A percentile compares a stretch with the other conserved stretches of the same genome.
phyloP scores from a whole-genome alignment of 2,329 filamentous ascomycete genomes.

The Emericellopsis atlantica region DNA sequence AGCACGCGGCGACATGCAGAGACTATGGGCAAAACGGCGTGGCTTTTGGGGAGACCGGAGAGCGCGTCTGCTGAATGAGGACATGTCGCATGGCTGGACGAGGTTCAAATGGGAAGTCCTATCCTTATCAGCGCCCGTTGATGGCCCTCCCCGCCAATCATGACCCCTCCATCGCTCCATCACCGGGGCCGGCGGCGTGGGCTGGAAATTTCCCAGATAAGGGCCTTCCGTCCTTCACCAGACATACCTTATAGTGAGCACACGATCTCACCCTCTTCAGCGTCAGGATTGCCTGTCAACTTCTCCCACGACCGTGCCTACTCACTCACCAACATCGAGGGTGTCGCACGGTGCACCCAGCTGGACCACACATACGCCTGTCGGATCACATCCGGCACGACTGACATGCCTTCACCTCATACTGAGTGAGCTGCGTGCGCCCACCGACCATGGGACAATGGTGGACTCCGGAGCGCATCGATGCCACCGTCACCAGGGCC shows the following conservation, averaged over 20 bases:
- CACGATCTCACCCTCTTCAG: neutral
- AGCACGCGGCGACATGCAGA: too few species aligned
- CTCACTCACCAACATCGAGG: too few species aligned
- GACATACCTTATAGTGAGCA: neutral
- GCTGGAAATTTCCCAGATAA: slow-evolving; percentile 4
- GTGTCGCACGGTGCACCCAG: too few species aligned
- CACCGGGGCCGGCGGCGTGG: neutral
- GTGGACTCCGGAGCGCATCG: slow-evolving; percentile 62
- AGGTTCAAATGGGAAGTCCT: too few species aligned
- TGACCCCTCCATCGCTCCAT: neutral
- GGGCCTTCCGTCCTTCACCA: neutral
- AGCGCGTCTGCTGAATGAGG: too few species aligned
- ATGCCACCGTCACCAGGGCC: slow-evolving; percentile 53
- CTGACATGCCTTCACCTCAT: neutral
- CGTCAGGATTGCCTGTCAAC: neutral
- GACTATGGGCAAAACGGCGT: too few species aligned
- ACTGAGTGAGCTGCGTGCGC: neutral
- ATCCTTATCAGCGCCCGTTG: slow-evolving; percentile 11
- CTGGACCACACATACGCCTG: neutral
- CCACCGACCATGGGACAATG: slow-evolving; percentile 30
- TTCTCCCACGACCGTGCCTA: neutral
- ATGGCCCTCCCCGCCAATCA: slow-evolving; percentile 6
- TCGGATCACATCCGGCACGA: neutral
- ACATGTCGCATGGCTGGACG: too few species aligned
- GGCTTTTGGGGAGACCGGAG: too few species aligned